Evolutionary conservation across 2,329 filamentous ascomycete species (phyloP), one percentile per base, ranked within the genome.

Genomic region (Colletotrichum graminicola): DNA sequence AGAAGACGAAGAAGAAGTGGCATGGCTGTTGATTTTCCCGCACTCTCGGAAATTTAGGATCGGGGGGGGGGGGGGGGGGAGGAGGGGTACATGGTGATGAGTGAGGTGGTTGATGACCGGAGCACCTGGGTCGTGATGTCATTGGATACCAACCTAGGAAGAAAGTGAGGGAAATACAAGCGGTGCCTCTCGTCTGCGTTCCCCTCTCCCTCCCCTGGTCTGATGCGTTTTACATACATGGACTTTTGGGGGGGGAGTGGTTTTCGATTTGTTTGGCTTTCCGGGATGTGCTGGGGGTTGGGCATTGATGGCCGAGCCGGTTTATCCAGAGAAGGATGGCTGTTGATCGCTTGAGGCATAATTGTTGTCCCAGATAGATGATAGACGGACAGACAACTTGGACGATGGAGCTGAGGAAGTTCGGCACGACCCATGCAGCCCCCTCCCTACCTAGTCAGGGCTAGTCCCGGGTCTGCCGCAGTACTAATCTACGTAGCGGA

Each of bases 241-340:
- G 36, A 21, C 39, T 43, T 23, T 45, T 43, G 1, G 12, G 41
- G 41, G 0, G 6, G 6, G 16, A 41, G 39, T 43, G 41, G 41
- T 43, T 43, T 21, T 43, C 29, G 11, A 6, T 47, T 5, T 21
- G 7, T n/a, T 32, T 34, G 14, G 29, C 21, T 34, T 34, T 21
- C 39, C n/a, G 32, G 59, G 45, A 45, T 21, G 47, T 16, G 65
- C 51, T 23, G 29, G n/a, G 29, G 14, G 54, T 32, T 32, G 49
- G 55, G 67, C 55, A 67, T 43, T 34, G 49, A 57, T 29, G 51
- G 67, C 26, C 68, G 52, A 71, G 57, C 64, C 68, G 68, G 39
- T n/a, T 54, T 62, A 54, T 56, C 64, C 64, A 52, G 41, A n/a
- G 16, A 3, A 23, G 21, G 29, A 21, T 43, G 12, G 16, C 21